Conservation (phyloP, 2,329 filamentous ascomycete species). For the Epichloe festucae region DNA sequence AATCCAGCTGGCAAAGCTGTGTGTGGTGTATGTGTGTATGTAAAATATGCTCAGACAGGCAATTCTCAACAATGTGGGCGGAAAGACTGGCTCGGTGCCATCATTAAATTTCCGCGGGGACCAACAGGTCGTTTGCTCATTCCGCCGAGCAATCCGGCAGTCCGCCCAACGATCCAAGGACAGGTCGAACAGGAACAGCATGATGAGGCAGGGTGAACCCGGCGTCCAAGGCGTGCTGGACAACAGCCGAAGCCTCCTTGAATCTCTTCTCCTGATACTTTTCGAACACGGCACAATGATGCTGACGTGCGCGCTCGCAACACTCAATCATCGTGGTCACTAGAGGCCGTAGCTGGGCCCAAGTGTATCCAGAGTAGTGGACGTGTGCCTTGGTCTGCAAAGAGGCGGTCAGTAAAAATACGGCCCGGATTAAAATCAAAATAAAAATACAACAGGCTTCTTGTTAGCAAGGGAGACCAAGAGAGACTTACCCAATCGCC, state of each 20-base stretch:
- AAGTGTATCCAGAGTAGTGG: constrained; percentile 90
- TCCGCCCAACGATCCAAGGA: constrained; percentile 11
- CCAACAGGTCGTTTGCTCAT: constrained; percentile 16
- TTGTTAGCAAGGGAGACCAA: too few relatives aligned
- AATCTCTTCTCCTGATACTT: constrained; percentile 86
- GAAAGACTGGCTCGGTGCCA: background rate
- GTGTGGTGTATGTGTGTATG: background rate
- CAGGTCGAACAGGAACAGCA: constrained; percentile 24
- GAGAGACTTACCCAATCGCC: constrained; percentile 71
- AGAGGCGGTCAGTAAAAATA: background rate
- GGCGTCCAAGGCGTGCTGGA: constrained; percentile 58
- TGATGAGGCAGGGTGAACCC: constrained; percentile 40
- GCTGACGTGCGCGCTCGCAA: constrained; percentile 65
- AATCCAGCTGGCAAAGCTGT: background rate
- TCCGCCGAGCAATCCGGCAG: constrained; percentile 15
- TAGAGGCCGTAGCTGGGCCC: constrained; percentile 65
- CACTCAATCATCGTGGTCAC: constrained; percentile 74
- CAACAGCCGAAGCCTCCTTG: constrained; percentile 71
- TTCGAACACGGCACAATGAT: constrained; percentile 78
- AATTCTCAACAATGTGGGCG: background rate
- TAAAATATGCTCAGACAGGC: background rate
- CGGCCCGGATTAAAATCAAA: background rate
- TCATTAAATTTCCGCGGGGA: constrained; percentile 15
- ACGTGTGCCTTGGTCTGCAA: constrained; percentile 65
- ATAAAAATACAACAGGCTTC: background rate